Evolutionary conservation across 2,329 filamentous ascomycete genomes (phyloP), one percentile per base, ranked within the genome.

Genomic region (Gyromitra esculenta): DNA sequence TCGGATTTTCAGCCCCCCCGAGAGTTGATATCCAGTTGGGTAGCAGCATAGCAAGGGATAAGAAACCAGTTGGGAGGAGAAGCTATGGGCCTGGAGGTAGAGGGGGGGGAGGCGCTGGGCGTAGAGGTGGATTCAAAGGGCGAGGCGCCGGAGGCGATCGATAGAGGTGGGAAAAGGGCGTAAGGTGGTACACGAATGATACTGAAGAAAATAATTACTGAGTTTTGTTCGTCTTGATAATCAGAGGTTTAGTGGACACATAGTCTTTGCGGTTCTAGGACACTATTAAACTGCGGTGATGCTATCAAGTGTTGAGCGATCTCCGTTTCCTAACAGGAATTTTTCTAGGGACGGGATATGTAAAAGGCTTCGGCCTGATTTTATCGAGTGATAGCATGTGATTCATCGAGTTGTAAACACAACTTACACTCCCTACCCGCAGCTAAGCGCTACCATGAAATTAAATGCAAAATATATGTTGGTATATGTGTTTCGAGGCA

Each of bases 11-110:
- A 3, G 89, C 89, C 0, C 92, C 93, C 18, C 93, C 93, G 1
- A 86, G 92, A 70, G 90, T 96, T 48, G 92, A 96, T 82, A 90
- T 96, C 80, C 89, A 89, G 62, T 85, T 96, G 11, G 92, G 92
- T 0, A 89, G 92, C 4, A 92, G 92, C 82, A 88, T 96, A 89
- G 87, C 89, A 81, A 86, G 90, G 79, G 90, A 91, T 81, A 92
- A 92, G 85, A 92, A 92, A 85, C 86, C 85, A 57, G 83, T 88
- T 77, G 87, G 88, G 64, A 86, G 92, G 80, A 86, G 91, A 81
- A 87, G 88, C 9, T 96, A 95, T 82, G 93, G 93, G 11, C 39
- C 74, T n/a, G 41, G 60, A 11, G 60, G 43, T 1, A 48, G 41
- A 50, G 59, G 39, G 3, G 52, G 18, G 4, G 66, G 54, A 11